Evolutionary conservation across 2,329 filamentous ascomycete genomes (phyloP).

Genomic region (Pseudohalonectria lignicola): DNA sequence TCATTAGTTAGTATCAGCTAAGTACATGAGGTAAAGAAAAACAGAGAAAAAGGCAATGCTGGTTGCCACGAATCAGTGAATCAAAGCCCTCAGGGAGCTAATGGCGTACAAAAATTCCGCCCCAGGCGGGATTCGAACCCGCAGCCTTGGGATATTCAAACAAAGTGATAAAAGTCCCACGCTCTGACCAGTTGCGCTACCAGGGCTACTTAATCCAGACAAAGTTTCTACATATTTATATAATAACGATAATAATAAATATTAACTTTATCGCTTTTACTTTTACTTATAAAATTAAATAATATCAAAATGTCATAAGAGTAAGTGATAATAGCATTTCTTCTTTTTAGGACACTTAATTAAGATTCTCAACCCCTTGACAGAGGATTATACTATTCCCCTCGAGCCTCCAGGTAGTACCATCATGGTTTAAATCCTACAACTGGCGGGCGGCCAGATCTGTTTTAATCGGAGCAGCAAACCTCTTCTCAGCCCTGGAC

Average conservation of each 20-base stretch:
- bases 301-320: no score
- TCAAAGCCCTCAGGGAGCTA: not conserved
- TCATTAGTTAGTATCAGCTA: not conserved
- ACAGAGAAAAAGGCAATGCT: not conserved
- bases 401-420: constrained; percentile 44
- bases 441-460: constrained; percentile 51
- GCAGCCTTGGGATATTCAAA: constrained; percentile 4
- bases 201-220: no score
- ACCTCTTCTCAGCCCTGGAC: constrained; percentile 54
- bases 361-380: constrained; percentile 32
- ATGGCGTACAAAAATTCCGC: not conserved
- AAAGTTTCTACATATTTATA: no score
- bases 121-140: constrained; percentile 5
- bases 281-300: no score
- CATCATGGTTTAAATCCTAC: constrained; percentile 45
- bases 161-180: constrained; percentile 2
- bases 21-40: not conserved
- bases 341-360: constrained; percentile 46
- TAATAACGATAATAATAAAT: no score
- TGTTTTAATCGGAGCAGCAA: constrained; percentile 50
- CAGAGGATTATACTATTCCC: constrained; percentile 47
- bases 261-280: no score
- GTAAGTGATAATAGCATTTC: no score
- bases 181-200: constrained; percentile 5
- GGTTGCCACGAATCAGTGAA: not conserved